Evolutionary conservation across 331 rosid species (phyloP).

Genomic region (Quercus tomentella): DNA sequence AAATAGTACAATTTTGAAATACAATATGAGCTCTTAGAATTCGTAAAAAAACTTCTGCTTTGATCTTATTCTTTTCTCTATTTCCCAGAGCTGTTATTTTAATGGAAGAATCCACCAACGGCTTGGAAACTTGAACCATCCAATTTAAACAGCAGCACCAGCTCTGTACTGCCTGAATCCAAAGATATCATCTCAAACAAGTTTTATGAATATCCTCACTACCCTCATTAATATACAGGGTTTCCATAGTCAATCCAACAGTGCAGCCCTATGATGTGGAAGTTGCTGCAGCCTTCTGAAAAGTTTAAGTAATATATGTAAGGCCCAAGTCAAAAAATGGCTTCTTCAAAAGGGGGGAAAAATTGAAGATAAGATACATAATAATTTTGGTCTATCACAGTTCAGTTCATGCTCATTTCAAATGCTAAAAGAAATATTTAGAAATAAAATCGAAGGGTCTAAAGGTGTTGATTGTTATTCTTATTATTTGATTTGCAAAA

Average conservation of each 20-base stretch:
- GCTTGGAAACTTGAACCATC: not conserved
- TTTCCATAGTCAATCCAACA: not conserved
- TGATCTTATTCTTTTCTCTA: not conserved
- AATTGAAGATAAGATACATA: not conserved
- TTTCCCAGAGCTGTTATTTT: constrained; percentile 7
- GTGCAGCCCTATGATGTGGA: constrained; percentile 25
- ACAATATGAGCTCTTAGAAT: not conserved
- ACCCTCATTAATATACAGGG: not conserved
- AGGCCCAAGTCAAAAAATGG: constrained; percentile 1
- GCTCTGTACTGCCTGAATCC: not conserved
- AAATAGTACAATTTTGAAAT: not conserved
- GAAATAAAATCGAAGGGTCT: not conserved
- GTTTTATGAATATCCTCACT: not conserved
- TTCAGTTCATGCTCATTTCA: not conserved
- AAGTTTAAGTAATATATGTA: not conserved
- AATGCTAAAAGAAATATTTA: not conserved
- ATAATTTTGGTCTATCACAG: not conserved
- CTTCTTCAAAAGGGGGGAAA: no score
- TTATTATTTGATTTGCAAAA: no score
- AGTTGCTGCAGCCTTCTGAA: constrained; percentile 58
- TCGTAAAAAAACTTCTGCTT: not conserved
- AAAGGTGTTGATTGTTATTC: no score
- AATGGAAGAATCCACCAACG: constrained; percentile 8
- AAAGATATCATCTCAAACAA: not conserved
- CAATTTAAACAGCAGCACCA: not conserved